These are phyloP conservation scores for Monilinia laxa DNA, from an alignment of 2,329 filamentous ascomycete species.

Conservation along the genomic window DNA sequence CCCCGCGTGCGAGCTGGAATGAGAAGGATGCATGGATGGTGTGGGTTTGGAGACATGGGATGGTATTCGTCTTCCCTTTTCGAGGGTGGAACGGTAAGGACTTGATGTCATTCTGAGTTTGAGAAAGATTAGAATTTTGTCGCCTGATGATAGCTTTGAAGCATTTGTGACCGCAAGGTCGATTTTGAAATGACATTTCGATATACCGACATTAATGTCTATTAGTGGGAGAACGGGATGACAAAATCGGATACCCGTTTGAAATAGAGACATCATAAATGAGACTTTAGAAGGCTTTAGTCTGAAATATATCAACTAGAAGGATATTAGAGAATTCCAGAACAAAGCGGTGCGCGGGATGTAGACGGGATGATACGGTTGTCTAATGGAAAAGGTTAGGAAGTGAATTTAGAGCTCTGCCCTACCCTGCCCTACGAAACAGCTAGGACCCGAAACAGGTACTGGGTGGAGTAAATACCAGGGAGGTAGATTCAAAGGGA, in stretches of 20 bases:
- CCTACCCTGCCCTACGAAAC: slow-evolving; percentile 17
- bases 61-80: slow-evolving; percentile 8
- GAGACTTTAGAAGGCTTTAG: not conserved
- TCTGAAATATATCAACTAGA: slow-evolving; percentile 9
- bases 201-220: slow-evolving; percentile 1
- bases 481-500: no score
- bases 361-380: slow-evolving; percentile 9
- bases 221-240: slow-evolving; percentile 2
- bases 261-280: slow-evolving; percentile 9
- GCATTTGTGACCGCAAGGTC: not conserved
- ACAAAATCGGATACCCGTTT: slow-evolving; percentile 1
- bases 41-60: slow-evolving; percentile 13
- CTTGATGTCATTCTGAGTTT: not conserved
- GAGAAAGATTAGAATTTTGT: slow-evolving; percentile 8
- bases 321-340: slow-evolving; percentile 9
- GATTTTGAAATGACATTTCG: slow-evolving; percentile 3
- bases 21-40: slow-evolving; percentile 3
- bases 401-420: not conserved
- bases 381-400: slow-evolving; percentile 1
- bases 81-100: not conserved
- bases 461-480: slow-evolving; percentile 11
- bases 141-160: slow-evolving; percentile 3
- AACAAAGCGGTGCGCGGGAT: not conserved
- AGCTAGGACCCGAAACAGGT: slow-evolving; percentile 13
- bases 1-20: slow-evolving; percentile 1